Percentiles rank a stretch among this genome's conserved stretches.
These are phyloP conservation scores for Wallacemonas collosoma DNA, from an alignment of 208 protist species.

Conservation along the genomic window DNA sequence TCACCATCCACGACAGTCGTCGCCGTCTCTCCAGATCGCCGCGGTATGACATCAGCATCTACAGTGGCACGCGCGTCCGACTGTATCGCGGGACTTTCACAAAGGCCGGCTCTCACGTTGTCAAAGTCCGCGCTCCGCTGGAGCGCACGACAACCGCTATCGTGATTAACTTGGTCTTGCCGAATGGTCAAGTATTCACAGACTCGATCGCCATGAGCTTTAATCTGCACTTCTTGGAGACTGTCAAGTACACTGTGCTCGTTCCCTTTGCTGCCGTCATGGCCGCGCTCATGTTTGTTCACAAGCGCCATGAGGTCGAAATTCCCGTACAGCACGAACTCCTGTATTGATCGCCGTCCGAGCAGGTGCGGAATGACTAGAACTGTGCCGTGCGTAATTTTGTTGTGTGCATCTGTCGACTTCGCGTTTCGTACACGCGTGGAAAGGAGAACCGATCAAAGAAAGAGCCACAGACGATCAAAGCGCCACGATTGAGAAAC, in stretches of 20 bases:
- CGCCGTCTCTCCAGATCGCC: background rate
- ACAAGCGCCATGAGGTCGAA: constrained; percentile 57
- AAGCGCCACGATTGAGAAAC: no score
- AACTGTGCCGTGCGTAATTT: constrained; percentile 4
- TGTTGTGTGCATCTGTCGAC: background rate
- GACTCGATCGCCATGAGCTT: constrained; percentile 79
- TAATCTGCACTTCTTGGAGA: constrained; percentile 85
- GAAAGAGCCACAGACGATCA: no score
- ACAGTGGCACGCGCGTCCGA: constrained; percentile 59
- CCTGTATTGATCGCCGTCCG: background rate
- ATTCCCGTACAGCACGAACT: constrained; percentile 8
- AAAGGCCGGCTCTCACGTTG: constrained; percentile 43
- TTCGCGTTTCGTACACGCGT: no score
- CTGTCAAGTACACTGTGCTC: constrained; percentile 78
- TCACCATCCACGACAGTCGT: constrained; percentile 72
- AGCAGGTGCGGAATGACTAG: no score
- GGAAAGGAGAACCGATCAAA: no score
- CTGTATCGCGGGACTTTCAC: constrained; percentile 50
- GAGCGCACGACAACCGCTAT: constrained; percentile 68
- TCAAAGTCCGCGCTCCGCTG: constrained; percentile 61
- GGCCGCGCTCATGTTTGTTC: constrained; percentile 63
- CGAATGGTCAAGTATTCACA: constrained; percentile 73
- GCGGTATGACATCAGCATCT: constrained; percentile 67
- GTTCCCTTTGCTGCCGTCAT: constrained; percentile 69
- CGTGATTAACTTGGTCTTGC: constrained; percentile 57